Evolutionary conservation across 768 basidiomycete genomes (phyloP).

Genomic region (Mycena galopus): DNA sequence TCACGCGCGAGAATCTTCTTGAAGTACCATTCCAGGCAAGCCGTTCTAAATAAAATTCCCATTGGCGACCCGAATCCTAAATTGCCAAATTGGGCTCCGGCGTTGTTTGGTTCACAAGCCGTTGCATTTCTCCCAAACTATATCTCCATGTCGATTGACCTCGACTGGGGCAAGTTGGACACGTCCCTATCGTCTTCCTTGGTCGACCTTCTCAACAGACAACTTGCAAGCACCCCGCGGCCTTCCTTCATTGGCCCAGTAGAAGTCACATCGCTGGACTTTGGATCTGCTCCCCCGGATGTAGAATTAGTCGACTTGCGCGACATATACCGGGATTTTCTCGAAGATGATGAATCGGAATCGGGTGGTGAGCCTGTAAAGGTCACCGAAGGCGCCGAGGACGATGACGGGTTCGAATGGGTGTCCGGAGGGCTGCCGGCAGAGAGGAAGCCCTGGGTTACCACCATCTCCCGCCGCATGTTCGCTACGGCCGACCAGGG

Average conservation of each 20-base stretch:
- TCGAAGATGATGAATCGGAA: constrained; percentile 84
- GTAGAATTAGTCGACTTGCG: constrained; percentile 92
- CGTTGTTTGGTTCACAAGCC: too few relatives aligned
- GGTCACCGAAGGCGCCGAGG: constrained; percentile 64
- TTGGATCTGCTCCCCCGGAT: constrained; percentile 86
- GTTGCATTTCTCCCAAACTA: too few relatives aligned
- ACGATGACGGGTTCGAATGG: constrained; percentile 89
- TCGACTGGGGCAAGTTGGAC: constrained; percentile 92
- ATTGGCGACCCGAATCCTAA: too few relatives aligned
- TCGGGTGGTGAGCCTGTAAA: constrained; percentile 64
- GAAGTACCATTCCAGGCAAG: too few relatives aligned
- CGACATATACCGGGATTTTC: constrained; percentile 95
- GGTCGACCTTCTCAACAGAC: constrained; percentile 82
- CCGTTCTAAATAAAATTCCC: too few relatives aligned
- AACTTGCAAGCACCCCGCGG: constrained; percentile 76
- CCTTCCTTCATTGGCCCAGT: constrained; percentile 97
- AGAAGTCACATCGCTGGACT: constrained; percentile 86
- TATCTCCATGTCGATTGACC: constrained; percentile 89
- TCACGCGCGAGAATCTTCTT: too few relatives aligned
- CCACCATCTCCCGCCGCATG: constrained; percentile 79
- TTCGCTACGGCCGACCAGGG: constrained; percentile 73
- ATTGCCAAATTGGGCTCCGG: too few relatives aligned
- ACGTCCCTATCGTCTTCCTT: constrained; percentile 75
- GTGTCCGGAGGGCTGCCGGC: constrained; percentile 75
- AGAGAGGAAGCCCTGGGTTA: constrained; percentile 71